A percentile compares a stretch with the other conserved stretches of the same genome.
Evolutionary conservation across 2,329 filamentous ascomycete species (phyloP).

Genomic region (Fusarium veterinarium): DNA sequence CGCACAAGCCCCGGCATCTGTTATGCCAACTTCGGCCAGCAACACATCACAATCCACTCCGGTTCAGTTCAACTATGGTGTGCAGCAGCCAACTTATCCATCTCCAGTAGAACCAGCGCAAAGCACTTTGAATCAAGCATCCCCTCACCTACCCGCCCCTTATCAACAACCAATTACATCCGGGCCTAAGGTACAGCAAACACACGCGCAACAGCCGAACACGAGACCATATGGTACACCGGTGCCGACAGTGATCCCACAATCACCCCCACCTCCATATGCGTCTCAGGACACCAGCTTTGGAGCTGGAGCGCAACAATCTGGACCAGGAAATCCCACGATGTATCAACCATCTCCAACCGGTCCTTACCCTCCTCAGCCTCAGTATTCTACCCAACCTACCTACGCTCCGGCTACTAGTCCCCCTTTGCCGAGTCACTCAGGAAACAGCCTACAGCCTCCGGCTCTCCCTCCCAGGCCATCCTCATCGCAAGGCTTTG

Average conservation of each 20-base stretch:
- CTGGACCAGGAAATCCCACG: constrained; percentile 19
- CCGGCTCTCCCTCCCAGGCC: constrained; percentile 48
- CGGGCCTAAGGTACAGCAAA: constrained; percentile 13
- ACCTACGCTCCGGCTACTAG: constrained; percentile 30
- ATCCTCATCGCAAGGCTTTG: constrained; percentile 33
- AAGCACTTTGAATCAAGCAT: neutral
- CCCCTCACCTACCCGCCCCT: neutral
- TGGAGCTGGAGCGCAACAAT: constrained; percentile 27
- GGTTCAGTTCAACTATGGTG: constrained; percentile 28
- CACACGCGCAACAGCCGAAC: constrained; percentile 17
- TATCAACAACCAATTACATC: constrained; percentile 21
- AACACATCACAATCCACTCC: constrained; percentile 13
- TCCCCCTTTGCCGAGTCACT: constrained; percentile 19
- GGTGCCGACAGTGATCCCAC: constrained; percentile 10
- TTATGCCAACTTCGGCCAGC: constrained; percentile 9
- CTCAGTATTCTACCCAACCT: constrained; percentile 39
- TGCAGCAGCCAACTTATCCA: constrained; percentile 39
- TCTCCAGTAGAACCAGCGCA: constrained; percentile 5
- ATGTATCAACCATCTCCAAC: constrained; percentile 25
- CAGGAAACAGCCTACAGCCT: constrained; percentile 25
- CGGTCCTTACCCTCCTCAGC: constrained; percentile 32
- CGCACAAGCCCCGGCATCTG: constrained; percentile 1
- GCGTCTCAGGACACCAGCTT: constrained; percentile 16
- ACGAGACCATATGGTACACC: constrained; percentile 12
- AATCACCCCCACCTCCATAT: constrained; percentile 44